Conservation (phyloP, 1,139 yeast genomes). For the Yamadazyma blattariae region DNA sequence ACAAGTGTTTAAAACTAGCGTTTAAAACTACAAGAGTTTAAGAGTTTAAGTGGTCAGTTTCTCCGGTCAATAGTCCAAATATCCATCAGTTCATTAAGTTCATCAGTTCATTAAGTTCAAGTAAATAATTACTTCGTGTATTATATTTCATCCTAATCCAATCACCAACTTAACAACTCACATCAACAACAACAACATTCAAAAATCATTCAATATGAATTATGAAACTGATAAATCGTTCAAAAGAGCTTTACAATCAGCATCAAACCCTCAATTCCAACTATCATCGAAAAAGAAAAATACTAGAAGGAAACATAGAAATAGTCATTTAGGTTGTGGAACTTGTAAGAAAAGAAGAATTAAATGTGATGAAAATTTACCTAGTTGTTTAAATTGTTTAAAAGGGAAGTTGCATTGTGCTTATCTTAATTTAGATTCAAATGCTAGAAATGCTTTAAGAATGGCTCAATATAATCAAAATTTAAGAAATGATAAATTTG, state of each 20-base stretch:
- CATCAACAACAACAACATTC: too few relatives aligned
- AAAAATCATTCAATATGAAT: too few relatives aligned
- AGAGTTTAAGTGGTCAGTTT: too few relatives aligned
- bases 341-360: conserved; percentile 66
- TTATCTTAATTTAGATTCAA: conserved; percentile 47
- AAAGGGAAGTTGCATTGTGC: conserved; percentile 60
- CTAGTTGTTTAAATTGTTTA: conserved; percentile 58
- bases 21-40: too few relatives aligned
- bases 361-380: conserved; percentile 66
- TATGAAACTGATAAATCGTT: conserved; percentile 14
- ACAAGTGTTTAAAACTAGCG: too few relatives aligned
- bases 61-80: too few relatives aligned
- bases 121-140: too few relatives aligned
- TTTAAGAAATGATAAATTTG: conserved; percentile 30
- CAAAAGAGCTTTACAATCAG: conserved; percentile 15
- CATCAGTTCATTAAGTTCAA: too few relatives aligned
- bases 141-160: too few relatives aligned
- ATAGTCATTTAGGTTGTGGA: conserved; percentile 63
- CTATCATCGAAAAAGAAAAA: conserved; percentile 32
- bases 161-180: too few relatives aligned
- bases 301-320: conserved; percentile 59
- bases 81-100: too few relatives aligned
- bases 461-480: conserved; percentile 51
- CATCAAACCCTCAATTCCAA: conserved; percentile 15
- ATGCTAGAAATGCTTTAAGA: conserved; percentile 49